A percentile compares a stretch with the other conserved stretches of the same genome.
Evolutionary conservation across 139 green algal genomes (phyloP).

Genomic region (Eudorina sp.): DNA sequence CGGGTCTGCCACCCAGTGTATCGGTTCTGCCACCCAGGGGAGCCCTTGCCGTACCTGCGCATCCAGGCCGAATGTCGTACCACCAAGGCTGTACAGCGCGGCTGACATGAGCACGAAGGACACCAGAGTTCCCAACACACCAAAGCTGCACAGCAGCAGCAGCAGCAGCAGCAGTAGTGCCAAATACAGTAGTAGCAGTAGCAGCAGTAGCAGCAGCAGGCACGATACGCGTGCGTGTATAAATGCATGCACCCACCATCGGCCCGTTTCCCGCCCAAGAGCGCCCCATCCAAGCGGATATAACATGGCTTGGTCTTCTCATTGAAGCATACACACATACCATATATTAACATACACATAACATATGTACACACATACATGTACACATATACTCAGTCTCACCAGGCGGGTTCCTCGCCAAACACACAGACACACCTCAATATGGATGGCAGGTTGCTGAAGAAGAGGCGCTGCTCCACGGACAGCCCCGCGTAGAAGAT

Average conservation of each 20-base stretch:
- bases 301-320: neutral
- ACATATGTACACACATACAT: neutral
- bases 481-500: conserved; percentile 89
- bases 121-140: conserved; percentile 62
- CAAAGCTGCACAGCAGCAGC: too few relatives aligned
- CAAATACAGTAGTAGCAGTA: neutral
- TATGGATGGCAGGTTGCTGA: conserved; percentile 85
- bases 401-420: too few relatives aligned
- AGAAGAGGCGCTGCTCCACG: conserved; percentile 90
- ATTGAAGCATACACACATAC: neutral
- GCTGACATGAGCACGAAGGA: conserved; percentile 55
- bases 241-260: too few relatives aligned
- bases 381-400: neutral
- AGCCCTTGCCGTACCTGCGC: neutral
- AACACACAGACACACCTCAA: conserved; percentile 57
- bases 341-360: neutral
- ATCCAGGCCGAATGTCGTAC: conserved; percentile 13
- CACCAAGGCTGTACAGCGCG: conserved; percentile 52
- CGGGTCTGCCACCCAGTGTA: too few relatives aligned
- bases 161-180: neutral
- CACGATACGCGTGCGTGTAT: neutral
- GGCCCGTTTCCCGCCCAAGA: too few relatives aligned
- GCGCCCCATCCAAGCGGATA: neutral
- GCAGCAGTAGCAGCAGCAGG: neutral
- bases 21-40: too few relatives aligned